Base-by-base conservation (phyloP, 2,329 filamentous ascomycete species). In the Piedraia hortae region DNA sequence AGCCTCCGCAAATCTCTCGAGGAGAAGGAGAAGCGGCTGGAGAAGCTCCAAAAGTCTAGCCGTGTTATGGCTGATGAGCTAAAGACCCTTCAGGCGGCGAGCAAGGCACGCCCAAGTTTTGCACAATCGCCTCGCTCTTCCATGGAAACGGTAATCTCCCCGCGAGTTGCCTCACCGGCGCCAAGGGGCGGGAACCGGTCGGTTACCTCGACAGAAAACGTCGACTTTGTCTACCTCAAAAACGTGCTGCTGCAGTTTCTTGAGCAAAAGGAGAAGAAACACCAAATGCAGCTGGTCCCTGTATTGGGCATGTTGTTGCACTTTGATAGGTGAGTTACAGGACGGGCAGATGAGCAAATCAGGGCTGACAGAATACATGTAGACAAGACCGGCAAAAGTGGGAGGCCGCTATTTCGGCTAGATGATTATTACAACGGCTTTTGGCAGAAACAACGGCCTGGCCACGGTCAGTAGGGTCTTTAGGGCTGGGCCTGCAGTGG, bases 311-410 rank as follows among this genome's bases (percentile, higher is more conserved):
- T 72, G 55, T 47, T 82, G 39, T 47, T 85, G 38, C 62, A 64
- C 41, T 77, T 82, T 47, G 68, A 77, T 46, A 63, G 64, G 65
- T 72, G 48, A 48, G 67, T 54, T 10, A 14, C 8, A 6, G 3
- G 6, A 5, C 10, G 18, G 24, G 25, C 11, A 6, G 21, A 24
- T 18, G 19, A 24, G 9, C 4, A 12, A 30, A 23, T 39, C n/a
- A n/a, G n/a, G n/a, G n/a, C n/a, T n/a, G n/a, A n/a, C n/a, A n/a
- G n/a, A n/a, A 46, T 28, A 43, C 29, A 12, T 20, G 16, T 16
- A 64, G 59, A 34, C 62, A 59, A 34, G 78, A 90, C 34, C 72
- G 85, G 47, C 68, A 85, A 46, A 82, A 75, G 46, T 89, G 77
- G 75, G 62, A 69, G 46, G 60, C 66, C 10, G 77, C 71, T 3